phyloP scores from a whole-genome alignment of 2,329 filamentous ascomycete genomes.

The Botrytis elliptica region DNA sequence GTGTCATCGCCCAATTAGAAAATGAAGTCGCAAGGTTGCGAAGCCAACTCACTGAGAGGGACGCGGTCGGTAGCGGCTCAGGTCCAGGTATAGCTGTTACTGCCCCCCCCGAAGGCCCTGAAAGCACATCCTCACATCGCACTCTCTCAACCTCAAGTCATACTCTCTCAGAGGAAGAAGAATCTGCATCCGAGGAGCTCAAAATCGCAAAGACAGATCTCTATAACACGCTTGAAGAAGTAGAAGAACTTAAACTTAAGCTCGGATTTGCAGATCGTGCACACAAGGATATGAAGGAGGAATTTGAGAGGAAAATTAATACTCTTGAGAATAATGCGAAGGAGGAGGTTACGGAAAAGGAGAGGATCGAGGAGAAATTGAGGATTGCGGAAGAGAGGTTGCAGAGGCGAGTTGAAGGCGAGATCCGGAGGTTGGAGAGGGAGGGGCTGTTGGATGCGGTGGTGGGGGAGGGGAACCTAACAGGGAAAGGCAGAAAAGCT shows the following conservation, averaged over 20 bases:
- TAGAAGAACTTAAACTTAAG: slow-evolving; percentile 10
- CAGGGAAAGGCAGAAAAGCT: not conserved
- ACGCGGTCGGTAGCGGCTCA: not conserved
- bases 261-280: not conserved
- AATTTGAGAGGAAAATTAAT: not conserved
- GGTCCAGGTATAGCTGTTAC: not conserved
- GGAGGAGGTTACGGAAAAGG: not conserved
- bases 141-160: not conserved
- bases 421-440: not conserved
- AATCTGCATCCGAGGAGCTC: not conserved
- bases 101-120: not conserved
- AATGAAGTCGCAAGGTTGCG: not conserved
- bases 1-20: not conserved
- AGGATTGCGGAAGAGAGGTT: not conserved
- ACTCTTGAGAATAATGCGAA: not conserved
- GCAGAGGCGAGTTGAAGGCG: not conserved
- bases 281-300: not conserved
- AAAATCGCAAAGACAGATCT: slow-evolving; percentile 1
- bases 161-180: not conserved
- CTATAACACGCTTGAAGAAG: slow-evolving; percentile 19
- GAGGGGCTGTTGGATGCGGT: not conserved
- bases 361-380: not conserved
- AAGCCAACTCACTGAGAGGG: not conserved
- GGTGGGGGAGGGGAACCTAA: not conserved
- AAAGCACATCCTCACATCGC: not conserved